Evolutionary conservation across 345 rosid species (phyloP).

Genomic region (Camelina sativa): DNA sequence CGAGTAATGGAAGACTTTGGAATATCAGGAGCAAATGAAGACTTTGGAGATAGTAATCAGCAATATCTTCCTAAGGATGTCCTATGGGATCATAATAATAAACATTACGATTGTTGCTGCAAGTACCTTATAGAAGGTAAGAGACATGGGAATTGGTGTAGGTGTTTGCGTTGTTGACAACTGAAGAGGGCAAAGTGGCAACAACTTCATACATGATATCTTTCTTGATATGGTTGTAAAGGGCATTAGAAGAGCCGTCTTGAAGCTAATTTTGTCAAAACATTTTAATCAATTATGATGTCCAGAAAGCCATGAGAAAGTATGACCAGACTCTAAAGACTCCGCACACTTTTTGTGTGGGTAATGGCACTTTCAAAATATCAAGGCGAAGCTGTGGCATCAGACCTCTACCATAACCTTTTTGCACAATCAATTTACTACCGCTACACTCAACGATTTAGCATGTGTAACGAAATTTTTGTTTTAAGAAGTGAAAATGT

Average conservation of each 20-base stretch:
- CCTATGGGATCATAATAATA: conserved; percentile 10
- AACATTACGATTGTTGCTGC: conserved; percentile 6
- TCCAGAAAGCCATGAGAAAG: conserved; percentile 15
- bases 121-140: conserved; percentile 76
- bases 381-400: conserved; percentile 13
- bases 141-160: conserved; percentile 61
- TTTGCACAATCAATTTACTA: neutral
- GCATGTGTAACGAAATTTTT: conserved; percentile 9
- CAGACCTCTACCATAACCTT: conserved; percentile 15
- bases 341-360: conserved; percentile 6
- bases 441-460: neutral
- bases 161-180: conserved; percentile 51
- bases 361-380: conserved; percentile 3
- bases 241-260: conserved; percentile 84
- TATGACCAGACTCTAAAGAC: conserved; percentile 14
- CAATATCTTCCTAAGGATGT: conserved; percentile 22
- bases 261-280: conserved; percentile 58
- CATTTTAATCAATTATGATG: conserved; percentile 19
- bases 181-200: conserved; percentile 66
- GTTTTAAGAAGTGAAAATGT: conserved; percentile 18
- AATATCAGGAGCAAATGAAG: conserved; percentile 16
- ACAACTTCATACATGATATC: conserved; percentile 64
- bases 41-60: conserved; percentile 11
- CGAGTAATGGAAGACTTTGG: conserved; percentile 7
- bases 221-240: conserved; percentile 73